phyloP scores from a whole-genome alignment of 768 basidiomycete genomes.

The Cystobasidium tubakii region DNA sequence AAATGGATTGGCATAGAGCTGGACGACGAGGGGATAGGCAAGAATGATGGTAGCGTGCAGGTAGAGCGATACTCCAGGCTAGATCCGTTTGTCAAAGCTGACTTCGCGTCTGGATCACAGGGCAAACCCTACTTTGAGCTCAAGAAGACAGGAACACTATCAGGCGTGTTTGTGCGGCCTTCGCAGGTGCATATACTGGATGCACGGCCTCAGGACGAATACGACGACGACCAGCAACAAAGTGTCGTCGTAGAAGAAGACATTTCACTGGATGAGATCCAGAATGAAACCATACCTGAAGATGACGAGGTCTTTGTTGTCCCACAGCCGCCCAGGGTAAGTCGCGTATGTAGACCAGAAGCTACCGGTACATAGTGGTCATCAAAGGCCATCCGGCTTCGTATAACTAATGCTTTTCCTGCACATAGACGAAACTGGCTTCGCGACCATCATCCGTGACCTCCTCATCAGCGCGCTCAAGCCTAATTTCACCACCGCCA shows the following conservation, averaged over 20 bases:
- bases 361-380: not conserved
- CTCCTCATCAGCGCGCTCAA: conserved; percentile 6
- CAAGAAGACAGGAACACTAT: conserved; percentile 19
- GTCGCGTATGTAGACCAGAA: not conserved
- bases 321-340: conserved; percentile 24
- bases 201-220: not conserved
- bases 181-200: conserved; percentile 33
- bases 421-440: not conserved
- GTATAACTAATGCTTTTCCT: not conserved
- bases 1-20: conserved; percentile 94
- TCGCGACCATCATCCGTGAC: not conserved
- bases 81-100: not conserved
- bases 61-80: conserved; percentile 50
- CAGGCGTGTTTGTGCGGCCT: conserved; percentile 35
- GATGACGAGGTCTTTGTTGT: conserved; percentile 27
- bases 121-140: conserved; percentile 27
- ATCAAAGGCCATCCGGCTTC: not conserved
- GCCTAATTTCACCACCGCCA: conserved; percentile 2
- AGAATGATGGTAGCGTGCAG: conserved; percentile 88
- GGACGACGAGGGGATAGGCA: conserved; percentile 65
- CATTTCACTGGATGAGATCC: not conserved
- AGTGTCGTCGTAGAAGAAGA: not conserved
- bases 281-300: not conserved
- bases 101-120: not conserved
- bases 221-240: not conserved